Conservation (phyloP, 2,329 filamentous ascomycete genomes). For the Aspergillus cejpii region DNA sequence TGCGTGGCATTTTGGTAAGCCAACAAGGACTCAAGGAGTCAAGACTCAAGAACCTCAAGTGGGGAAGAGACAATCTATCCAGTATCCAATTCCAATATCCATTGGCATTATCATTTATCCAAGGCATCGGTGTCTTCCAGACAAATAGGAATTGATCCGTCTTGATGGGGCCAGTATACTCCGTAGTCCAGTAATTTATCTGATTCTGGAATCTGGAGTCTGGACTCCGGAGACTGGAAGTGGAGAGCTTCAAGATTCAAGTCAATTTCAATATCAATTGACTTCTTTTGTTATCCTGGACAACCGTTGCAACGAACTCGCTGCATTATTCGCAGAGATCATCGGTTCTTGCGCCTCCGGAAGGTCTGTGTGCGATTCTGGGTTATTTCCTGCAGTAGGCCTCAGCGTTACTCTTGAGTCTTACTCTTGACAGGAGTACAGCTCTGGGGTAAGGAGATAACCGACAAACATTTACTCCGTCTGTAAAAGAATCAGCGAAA, state of each 20-base stretch:
- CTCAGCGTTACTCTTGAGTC: too few species aligned
- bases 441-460: too few species aligned
- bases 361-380: conserved; percentile 9
- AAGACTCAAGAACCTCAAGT: too few species aligned
- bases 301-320: conserved; percentile 15
- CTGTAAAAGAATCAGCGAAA: too few species aligned
- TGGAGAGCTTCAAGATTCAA: background rate
- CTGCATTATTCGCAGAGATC: conserved; percentile 18
- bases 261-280: background rate
- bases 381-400: background rate
- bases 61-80: too few species aligned
- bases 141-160: background rate
- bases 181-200: background rate
- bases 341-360: conserved; percentile 14
- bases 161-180: background rate
- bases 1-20: background rate
- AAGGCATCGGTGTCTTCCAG: background rate
- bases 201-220: background rate
- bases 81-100: too few species aligned
- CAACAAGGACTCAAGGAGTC: too few species aligned
- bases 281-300: conserved; percentile 7
- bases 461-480: too few species aligned
- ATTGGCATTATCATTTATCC: too few species aligned
- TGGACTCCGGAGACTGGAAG: background rate
- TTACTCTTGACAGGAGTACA: too few species aligned